Evolutionary conservation across 176 grass and related monocot genomes (phyloP), one percentile per base, ranked within the genome.

Genomic region (Tillandsia fasciculata): DNA sequence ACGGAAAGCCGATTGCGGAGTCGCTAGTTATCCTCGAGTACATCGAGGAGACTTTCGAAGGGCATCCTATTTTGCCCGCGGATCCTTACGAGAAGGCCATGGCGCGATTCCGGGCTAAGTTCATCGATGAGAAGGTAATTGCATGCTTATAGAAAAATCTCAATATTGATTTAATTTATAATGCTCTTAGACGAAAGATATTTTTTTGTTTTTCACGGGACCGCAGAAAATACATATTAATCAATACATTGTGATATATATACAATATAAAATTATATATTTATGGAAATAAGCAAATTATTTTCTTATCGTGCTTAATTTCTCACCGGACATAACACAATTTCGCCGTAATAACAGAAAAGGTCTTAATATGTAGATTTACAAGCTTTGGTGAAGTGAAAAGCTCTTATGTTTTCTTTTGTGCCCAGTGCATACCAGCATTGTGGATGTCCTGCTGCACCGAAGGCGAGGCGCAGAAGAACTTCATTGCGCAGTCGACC

Each of bases 91-190:
- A 53, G 1, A 12, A 78, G 0, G 83, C 83, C 50, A 26, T 1
- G 9, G 71, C 79, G 0, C 76, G 79, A 0, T 86, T 90, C 68
- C 83, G 76, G 83, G 22, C 72, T 1, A 53, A 53, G 27, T 89
- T 89, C 72, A 9, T 89, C 0, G 82, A 85, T 0, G 22, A 89
- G 9, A 89, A 79, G 86, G 82, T 84, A 56, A 17, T 28, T 3
- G 12, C 9, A 14, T 53, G 9, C 9, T 14, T 51, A n/a, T 8
- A 24, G 6, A 11, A 2, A 13, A 52, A 3, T 66, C 26, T 22
- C 5, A n/a, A 56, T 0, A 10, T 76, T 6, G 12, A 52, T 53
- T 49, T 9, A 51, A 52, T 5, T 20, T 0, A 20, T 24, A 24
- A 24, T 1, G 1, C 24, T 24, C 24, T 1, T 1, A 24, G 24